phyloP scores from a whole-genome alignment of 805 yeast genomes.

The Cephaloascus albidus region DNA sequence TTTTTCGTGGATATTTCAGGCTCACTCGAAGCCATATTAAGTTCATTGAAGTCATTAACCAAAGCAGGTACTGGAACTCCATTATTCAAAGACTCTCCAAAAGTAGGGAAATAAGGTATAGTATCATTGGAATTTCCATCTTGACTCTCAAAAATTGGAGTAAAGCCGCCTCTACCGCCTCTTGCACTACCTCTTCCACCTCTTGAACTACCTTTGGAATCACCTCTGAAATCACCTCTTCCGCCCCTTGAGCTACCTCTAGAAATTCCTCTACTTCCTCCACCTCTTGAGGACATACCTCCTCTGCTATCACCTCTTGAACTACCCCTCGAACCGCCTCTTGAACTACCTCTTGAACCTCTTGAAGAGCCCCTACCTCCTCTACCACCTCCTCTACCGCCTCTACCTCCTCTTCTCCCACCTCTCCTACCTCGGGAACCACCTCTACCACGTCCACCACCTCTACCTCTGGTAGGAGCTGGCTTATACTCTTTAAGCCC shows the following conservation, averaged over 20 bases:
- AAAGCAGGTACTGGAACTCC: too few species aligned
- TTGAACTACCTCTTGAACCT: neutral
- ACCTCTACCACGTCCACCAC: constrained; percentile 4
- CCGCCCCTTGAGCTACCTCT: neutral
- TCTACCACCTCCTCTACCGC: constrained; percentile 9
- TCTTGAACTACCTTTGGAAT: neutral
- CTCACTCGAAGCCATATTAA: too few species aligned
- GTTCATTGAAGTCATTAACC: too few species aligned
- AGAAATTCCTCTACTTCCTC: neutral
- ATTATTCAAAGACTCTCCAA: too few species aligned
- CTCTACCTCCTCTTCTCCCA: constrained; percentile 25
- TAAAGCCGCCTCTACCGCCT: too few species aligned
- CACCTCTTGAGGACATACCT: neutral
- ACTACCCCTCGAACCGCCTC: neutral
- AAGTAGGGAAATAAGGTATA: too few species aligned
- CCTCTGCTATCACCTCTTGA: neutral
- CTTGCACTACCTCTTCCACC: neutral
- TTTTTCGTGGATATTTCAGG: too few species aligned
- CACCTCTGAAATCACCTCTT: neutral
- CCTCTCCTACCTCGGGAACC: constrained; percentile 8
- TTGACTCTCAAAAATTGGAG: too few species aligned
- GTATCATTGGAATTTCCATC: too few species aligned
- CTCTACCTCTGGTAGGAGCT: constrained; percentile 8
- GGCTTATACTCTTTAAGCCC: constrained; percentile 35
- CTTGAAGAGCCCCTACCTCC: neutral